Evolutionary conservation across 352 stramenopile genomes (phyloP).

Genomic region (Pythium aphanidermatum): DNA sequence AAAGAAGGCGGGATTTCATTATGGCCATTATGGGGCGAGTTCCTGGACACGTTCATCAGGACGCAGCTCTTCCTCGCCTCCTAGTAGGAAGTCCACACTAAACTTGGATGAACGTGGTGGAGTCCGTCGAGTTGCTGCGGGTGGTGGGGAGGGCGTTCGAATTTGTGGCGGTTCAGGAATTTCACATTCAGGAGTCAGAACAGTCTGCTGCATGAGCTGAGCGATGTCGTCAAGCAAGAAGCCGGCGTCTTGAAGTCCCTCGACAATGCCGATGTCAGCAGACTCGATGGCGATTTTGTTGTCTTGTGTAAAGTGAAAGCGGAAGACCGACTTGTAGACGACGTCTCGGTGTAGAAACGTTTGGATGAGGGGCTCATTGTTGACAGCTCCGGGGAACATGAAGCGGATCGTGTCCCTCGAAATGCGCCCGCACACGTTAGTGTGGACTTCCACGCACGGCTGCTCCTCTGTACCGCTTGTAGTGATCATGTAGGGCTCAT

Average conservation of each 20-base stretch:
- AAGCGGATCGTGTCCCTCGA: constrained; percentile 14
- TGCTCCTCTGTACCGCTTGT: constrained; percentile 13
- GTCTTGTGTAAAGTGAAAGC: constrained; percentile 16
- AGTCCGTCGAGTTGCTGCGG: not conserved
- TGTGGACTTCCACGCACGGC: constrained; percentile 9
- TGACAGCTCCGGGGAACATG: constrained; percentile 12
- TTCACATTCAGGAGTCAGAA: constrained; percentile 11
- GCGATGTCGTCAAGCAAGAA: constrained; percentile 10
- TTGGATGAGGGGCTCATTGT: constrained; percentile 12
- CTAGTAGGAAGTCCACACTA: constrained; percentile 12
- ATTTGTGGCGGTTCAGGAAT: constrained; percentile 13
- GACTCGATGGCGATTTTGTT: constrained; percentile 12
- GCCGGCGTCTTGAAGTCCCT: constrained; percentile 7
- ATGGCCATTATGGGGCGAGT: not conserved
- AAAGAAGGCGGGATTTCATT: not conserved
- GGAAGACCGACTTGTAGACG: constrained; percentile 14
- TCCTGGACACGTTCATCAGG: constrained; percentile 12
- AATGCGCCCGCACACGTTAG: constrained; percentile 10
- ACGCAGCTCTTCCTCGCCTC: constrained; percentile 2
- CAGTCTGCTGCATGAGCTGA: constrained; percentile 13
- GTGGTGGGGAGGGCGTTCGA: no score
- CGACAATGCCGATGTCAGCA: constrained; percentile 15
- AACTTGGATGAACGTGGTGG: constrained; percentile 6
- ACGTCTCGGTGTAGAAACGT: constrained; percentile 13
- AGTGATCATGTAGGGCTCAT: constrained; percentile 28